phyloP scores from a whole-genome alignment of 176 grass and related monocot genomes.

The Zizania latifolia region DNA sequence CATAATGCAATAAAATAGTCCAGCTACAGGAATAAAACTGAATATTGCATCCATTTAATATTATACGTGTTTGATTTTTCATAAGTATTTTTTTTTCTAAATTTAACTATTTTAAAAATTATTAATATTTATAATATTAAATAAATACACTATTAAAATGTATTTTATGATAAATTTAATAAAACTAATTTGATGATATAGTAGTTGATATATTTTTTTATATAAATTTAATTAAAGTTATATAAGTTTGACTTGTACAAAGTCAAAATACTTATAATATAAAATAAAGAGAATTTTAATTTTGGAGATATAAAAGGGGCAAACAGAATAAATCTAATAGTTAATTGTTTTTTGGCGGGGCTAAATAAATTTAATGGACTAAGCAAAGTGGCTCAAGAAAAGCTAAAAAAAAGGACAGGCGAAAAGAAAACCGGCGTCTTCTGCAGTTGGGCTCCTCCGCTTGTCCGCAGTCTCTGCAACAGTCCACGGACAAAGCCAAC shows the following conservation, averaged over 20 bases:
- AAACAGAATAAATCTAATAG: neutral
- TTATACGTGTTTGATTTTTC: too few species aligned
- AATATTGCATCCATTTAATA: too few species aligned
- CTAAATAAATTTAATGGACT: neutral
- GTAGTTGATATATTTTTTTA: too few species aligned
- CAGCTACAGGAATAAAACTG: neutral
- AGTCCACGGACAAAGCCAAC: neutral
- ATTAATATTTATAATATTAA: too few species aligned
- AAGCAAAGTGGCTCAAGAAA: neutral
- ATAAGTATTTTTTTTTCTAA: too few species aligned
- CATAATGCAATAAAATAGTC: neutral
- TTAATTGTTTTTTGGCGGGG: neutral
- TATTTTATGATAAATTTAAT: too few species aligned
- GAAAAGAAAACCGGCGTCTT: neutral
- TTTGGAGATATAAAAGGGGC: neutral
- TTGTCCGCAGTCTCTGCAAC: slow-evolving; percentile 25
- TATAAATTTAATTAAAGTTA: too few species aligned
- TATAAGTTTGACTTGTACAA: too few species aligned
- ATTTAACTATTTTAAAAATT: too few species aligned
- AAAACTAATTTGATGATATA: too few species aligned
- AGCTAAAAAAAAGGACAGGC: neutral
- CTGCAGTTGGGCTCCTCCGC: slow-evolving; percentile 8
- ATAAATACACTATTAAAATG: too few species aligned
- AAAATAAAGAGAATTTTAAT: neutral
- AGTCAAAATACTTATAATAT: too few species aligned